Evolutionary conservation across 148 eudicot genomes (phyloP), one percentile per base, ranked within the genome.

Genomic region (Gaultheria prostrata): DNA sequence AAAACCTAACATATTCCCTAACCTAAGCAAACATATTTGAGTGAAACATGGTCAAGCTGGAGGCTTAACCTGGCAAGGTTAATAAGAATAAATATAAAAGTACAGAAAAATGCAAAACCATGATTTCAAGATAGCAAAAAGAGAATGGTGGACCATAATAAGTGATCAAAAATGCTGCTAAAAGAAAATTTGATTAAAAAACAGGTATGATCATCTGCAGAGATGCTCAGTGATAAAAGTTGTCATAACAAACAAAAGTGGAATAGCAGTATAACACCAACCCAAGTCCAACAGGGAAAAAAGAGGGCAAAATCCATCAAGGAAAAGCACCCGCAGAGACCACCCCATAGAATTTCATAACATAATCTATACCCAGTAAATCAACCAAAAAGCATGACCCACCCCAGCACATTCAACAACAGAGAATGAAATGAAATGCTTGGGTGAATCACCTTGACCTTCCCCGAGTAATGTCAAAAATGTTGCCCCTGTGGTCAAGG

Each of bases 351-450:
- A 2, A 67, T 67, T 67, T n/a, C n/a, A n/a, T n/a, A n/a, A n/a
- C n/a, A n/a, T n/a, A n/a, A n/a, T n/a, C 74, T 13, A 14, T 70
- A 70, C 20, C 74, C 43, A 28, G 45, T 70, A 11, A 24, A 70
- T 70, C 43, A 70, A 70, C 17, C 35, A 28, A 70, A 67, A 70
- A 70, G 43, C 74, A 70, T 70, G 74, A 13, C 74, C 21, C n/a
- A 70, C 43, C 74, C 35, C 45, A 32, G 45, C 74, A 70, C 17
- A 32, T 70, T 30, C 39, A 69, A 14, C 74, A 12, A 32, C 30
- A 32, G 43, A 13, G 43, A 32, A 30, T 13, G 17, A 32, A 32
- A 70, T 13, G 30, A 70, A 32, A 70, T 30, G 13, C 32, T 70
- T 70, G 75, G 43, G 73, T 69, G 35, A 69, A 69, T 30, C 39